Evolutionary conservation across 139 green algal genomes (phyloP), one percentile per base, ranked within the genome.

Genomic region (Pedinophyceae sp.): DNA sequence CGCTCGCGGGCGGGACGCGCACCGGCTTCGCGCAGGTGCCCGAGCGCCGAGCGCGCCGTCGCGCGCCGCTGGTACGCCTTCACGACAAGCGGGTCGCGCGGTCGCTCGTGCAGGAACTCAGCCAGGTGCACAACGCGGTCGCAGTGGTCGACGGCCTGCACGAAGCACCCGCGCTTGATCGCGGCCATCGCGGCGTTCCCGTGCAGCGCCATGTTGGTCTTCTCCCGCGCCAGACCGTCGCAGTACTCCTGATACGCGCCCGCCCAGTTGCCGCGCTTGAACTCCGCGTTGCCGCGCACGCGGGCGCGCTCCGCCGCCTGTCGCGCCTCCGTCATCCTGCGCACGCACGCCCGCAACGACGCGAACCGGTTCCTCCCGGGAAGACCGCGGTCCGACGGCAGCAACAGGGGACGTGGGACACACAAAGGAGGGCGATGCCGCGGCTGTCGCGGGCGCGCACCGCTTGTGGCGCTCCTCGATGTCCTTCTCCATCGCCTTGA

Each of bases 131-230:
- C 63, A 29, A 80, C 77, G 74, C 79, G 68, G 63, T 87, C 70
- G 58, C 71, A 83, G 54, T 90, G 81, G 59, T 86, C 77, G 40
- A 85, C 75, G 4, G 78, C 73, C 62, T 86, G 77, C 50, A 82
- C 71, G 58, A 73, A 79, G 68, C 74, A 86, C 20, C 57, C 67
- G 3, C 82, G 70, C 53, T 83, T 85, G 28, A 90, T 56, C 19
- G 67, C 65, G 2, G 77, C 79, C 63, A 79, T 69, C 18, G 81
- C 81, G 23, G 81, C 79, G 40, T 90, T 90, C 39, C 68, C 71
- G 49, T 90, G 77, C 56, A 90, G 62, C 15, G 72, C 59, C 69
- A 84, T 74, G 63, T 75, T 81, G 53, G 76, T 74, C 22, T 69
- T 72, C 61, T 90, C 61, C n/a, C 52, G 30, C 2, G 80, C 67